Base-by-base conservation (phyloP, 2,329 filamentous ascomycete genomes). In the Trichoderma harzianum region DNA sequence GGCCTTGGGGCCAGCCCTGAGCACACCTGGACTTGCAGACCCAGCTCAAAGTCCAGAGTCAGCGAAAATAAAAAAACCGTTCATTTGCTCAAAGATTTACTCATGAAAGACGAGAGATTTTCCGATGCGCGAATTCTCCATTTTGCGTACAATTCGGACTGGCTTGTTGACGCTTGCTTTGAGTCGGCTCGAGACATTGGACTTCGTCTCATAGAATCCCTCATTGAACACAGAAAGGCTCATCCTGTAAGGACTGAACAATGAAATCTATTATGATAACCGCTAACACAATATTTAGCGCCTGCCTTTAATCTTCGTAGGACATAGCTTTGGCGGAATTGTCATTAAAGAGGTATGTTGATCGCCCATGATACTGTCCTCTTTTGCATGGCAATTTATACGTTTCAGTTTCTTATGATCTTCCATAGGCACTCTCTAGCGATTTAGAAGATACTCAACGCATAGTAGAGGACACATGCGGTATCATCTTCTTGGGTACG, bases 321-420 rank as follows among this genome's bases (percentile, higher is more conserved):
- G 74, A 5, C 74, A 76, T 7, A 76, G 75, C 62, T 72, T 76
- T n/a, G 75, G 74, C 1, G 74, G 74, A 2, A 75, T 76, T 7
- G 72, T 76, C 21, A 74, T 76, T 5, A 76, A 76, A 21, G 57
- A 76, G 30, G 55, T 70, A 32, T 12, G 47, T 4, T 2, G 10
- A 28, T 10, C 2, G 11, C 14, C 34, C 12, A 0, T 2, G 16
- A 39, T 39, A 3, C 2, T 16, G 1, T 6, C 36, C 14, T 39
- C 2, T 3, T 16, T 39, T 39, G 14, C 16, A 39, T 18, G 0
- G 1, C 6, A 39, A 34, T 14, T 6, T 36, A 3, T 0, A 39
- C 3, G 3, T 8, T 18, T 4, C 7, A 39, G 16, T 8, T 2
- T 1, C 16, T 39, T 8, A 43, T 0, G 1, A 12, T 58, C 16